phyloP scores from a whole-genome alignment of 1,284 basidiomycete genomes.

The Malassezia cuniculi region DNA sequence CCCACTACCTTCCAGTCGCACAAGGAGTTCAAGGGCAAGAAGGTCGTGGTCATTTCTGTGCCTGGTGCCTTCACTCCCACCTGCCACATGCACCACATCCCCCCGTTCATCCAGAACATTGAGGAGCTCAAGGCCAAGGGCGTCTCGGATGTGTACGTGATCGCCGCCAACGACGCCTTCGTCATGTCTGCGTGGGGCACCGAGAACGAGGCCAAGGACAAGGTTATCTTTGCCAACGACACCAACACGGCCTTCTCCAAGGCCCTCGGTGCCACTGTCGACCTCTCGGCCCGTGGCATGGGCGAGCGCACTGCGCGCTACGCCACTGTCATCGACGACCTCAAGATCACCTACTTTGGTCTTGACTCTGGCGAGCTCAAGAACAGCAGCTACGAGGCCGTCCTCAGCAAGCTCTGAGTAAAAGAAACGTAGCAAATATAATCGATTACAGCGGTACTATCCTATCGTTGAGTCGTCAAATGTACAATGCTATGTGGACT shows the following conservation, averaged over 20 bases:
- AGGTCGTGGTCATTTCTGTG: slow-evolving; percentile 63
- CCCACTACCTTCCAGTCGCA: slow-evolving; percentile 49
- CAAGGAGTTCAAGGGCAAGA: slow-evolving; percentile 62
- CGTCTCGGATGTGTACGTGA: slow-evolving; percentile 52
- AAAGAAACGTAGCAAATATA: no score
- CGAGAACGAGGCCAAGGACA: slow-evolving; percentile 58
- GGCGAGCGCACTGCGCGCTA: slow-evolving; percentile 60
- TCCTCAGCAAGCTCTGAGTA: slow-evolving; percentile 52
- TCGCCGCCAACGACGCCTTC: slow-evolving; percentile 37
- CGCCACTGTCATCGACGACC: slow-evolving; percentile 58
- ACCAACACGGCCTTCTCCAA: slow-evolving; percentile 55
- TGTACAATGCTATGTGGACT: slow-evolving; percentile 1
- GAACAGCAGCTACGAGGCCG: slow-evolving; percentile 57
- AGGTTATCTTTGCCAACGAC: slow-evolving; percentile 60
- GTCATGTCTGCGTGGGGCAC: slow-evolving; percentile 54
- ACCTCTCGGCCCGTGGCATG: slow-evolving; percentile 53
- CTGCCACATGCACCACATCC: slow-evolving; percentile 48
- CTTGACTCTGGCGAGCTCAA: slow-evolving; percentile 49
- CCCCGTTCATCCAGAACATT: slow-evolving; percentile 56
- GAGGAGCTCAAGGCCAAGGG: slow-evolving; percentile 61
- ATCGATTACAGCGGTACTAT: no score
- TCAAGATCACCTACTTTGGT: slow-evolving; percentile 47
- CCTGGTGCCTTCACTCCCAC: slow-evolving; percentile 53
- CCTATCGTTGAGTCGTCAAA: no score
- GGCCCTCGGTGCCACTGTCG: slow-evolving; percentile 54